These are phyloP conservation scores for Tausonia pullulans DNA, from an alignment of 1,284 basidiomycete genomes.

Conservation along the genomic window DNA sequence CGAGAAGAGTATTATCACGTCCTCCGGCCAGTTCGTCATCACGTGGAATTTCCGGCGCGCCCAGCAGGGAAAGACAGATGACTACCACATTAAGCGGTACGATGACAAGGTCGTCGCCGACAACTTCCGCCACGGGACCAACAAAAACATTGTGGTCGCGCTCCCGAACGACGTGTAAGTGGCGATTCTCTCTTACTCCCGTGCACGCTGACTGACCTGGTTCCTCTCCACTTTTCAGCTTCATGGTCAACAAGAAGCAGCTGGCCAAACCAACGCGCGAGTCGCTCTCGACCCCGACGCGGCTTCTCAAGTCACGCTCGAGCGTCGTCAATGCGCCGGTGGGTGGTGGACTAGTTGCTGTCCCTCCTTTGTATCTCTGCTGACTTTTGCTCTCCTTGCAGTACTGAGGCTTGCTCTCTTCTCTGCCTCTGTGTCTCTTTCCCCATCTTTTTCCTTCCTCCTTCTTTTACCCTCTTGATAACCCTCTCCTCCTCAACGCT, in stretches of 20 bases:
- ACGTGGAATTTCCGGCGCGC: conserved; percentile 92
- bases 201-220: neutral
- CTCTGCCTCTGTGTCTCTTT: neutral
- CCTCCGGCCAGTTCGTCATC: conserved; percentile 87
- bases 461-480: neutral
- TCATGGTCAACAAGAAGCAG: conserved; percentile 86
- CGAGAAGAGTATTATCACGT: conserved; percentile 94
- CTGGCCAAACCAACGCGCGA: conserved; percentile 74
- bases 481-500: no score
- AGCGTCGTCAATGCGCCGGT: conserved; percentile 30
- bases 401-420: no score
- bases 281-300: conserved; percentile 50
- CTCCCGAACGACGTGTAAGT: conserved; percentile 71
- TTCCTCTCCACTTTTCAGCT: conserved; percentile 18
- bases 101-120: conserved; percentile 91
- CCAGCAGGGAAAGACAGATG: conserved; percentile 78
- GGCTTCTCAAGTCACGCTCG: conserved; percentile 26
- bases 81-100: conserved; percentile 52
- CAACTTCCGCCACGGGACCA: conserved; percentile 89
- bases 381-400: conserved; percentile 31
- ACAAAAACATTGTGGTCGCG: conserved; percentile 93
- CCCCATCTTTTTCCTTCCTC: neutral
- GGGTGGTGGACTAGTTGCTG: conserved; percentile 20
- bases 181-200: neutral
- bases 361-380: conserved; percentile 42